phyloP scores from a whole-genome alignment of 176 grass and related monocot genomes.

The Thinopyrum elongatum region DNA sequence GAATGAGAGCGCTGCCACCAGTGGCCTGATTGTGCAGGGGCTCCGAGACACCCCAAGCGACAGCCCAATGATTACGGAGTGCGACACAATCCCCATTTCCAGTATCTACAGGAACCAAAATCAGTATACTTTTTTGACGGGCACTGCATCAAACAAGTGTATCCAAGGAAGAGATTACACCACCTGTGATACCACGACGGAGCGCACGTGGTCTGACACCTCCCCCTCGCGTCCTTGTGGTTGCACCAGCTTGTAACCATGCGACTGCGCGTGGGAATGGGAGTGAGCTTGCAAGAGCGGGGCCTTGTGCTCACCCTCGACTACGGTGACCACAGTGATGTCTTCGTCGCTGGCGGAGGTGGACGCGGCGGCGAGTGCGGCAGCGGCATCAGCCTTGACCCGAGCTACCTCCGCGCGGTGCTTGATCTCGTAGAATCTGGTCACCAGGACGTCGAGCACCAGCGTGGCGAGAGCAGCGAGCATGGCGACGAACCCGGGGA shows the following conservation, averaged over 20 bases:
- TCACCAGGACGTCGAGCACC: slow-evolving; percentile 66
- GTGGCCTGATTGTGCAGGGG: slow-evolving; percentile 76
- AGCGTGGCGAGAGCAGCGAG: slow-evolving; percentile 68
- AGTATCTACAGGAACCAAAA: slow-evolving; percentile 49
- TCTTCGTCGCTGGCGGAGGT: slow-evolving; percentile 42
- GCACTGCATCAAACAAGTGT: background rate
- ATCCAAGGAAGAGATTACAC: background rate
- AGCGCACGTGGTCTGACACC: slow-evolving; percentile 48
- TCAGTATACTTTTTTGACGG: background rate
- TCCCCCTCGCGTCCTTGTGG: slow-evolving; percentile 24
- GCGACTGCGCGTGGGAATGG: background rate
- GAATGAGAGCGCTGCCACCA: slow-evolving; percentile 65
- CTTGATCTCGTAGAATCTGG: slow-evolving; percentile 69
- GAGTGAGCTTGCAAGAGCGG: slow-evolving; percentile 38
- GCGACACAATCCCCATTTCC: slow-evolving; percentile 93
- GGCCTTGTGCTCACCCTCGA: slow-evolving; percentile 26
- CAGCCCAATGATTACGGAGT: slow-evolving; percentile 89
- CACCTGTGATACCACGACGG: slow-evolving; percentile 91
- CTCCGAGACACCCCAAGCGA: slow-evolving; percentile 76
- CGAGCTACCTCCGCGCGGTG: slow-evolving; percentile 41
- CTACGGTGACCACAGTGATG: slow-evolving; percentile 30
- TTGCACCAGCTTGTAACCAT: slow-evolving; percentile 22
- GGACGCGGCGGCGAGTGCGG: slow-evolving; percentile 27
- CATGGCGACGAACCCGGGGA: slow-evolving; percentile 84
- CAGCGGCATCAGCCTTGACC: slow-evolving; percentile 47